These are phyloP conservation scores for Trichoderma sp. DNA, from an alignment of 2,329 filamentous ascomycete genomes.

Conservation along the genomic window DNA sequence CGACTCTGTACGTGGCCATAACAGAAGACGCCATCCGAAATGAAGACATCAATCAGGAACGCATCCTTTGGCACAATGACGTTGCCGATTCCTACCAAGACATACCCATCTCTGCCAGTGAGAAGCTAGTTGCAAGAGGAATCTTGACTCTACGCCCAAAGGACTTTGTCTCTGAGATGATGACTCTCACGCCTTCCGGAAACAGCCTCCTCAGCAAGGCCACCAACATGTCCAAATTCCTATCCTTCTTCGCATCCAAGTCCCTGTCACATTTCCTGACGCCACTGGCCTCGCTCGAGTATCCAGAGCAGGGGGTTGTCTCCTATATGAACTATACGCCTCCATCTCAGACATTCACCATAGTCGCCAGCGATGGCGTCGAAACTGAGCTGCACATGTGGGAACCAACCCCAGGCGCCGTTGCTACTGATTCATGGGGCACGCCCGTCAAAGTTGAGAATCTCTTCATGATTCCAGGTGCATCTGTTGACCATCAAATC, in stretches of 20 bases:
- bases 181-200: constrained; percentile 51
- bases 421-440: constrained; percentile 29
- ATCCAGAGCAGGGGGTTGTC: constrained; percentile 41
- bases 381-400: constrained; percentile 54
- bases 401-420: constrained; percentile 44
- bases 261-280: constrained; percentile 52
- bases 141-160: constrained; percentile 52
- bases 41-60: not conserved
- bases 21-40: constrained; percentile 40
- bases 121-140: constrained; percentile 46
- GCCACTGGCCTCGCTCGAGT: constrained; percentile 55
- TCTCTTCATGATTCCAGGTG: constrained; percentile 60
- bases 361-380: constrained; percentile 52
- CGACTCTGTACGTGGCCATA: constrained; percentile 60
- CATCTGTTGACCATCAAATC: constrained; percentile 61
- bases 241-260: constrained; percentile 54
- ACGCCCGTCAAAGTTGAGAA: constrained; percentile 34
- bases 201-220: constrained; percentile 43
- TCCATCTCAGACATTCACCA: constrained; percentile 41
- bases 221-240: constrained; percentile 47
- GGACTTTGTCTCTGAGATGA: constrained; percentile 54
- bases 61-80: not conserved
- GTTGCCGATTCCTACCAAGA: not conserved
- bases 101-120: not conserved
- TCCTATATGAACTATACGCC: constrained; percentile 53